These are phyloP conservation scores for Aspergillus asperescens DNA, from an alignment of 495 filamentous ascomycete genomes.

Conservation along the genomic window DNA sequence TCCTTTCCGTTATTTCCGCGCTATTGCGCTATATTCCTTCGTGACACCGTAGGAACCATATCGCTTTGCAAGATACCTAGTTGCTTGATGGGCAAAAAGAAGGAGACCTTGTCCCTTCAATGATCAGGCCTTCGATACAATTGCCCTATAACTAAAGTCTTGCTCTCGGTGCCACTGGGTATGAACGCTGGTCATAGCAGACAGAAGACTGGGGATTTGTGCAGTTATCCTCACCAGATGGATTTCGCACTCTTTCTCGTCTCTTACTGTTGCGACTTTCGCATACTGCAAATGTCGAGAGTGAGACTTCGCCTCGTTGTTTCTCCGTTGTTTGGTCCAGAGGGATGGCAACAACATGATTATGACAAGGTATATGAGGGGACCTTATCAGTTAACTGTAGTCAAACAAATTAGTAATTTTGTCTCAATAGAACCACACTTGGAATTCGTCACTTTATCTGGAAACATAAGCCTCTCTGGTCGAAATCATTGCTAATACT, in stretches of 20 bases:
- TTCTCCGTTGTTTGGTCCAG: slow-evolving; percentile 36
- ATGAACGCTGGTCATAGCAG: slow-evolving; percentile 5
- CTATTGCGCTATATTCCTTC: slow-evolving; percentile 10
- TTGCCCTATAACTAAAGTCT: slow-evolving; percentile 62
- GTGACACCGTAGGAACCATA: neutral
- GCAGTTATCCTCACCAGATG: slow-evolving; percentile 42
- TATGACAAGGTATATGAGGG: slow-evolving; percentile 52
- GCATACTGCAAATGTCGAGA: slow-evolving; percentile 9
- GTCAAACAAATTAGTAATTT: neutral
- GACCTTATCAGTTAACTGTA: neutral
- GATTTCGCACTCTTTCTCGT: slow-evolving; percentile 47
- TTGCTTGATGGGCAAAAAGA: slow-evolving; percentile 66
- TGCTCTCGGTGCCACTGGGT: slow-evolving; percentile 18
- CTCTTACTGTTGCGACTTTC: slow-evolving; percentile 14
- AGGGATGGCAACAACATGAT: slow-evolving; percentile 48
- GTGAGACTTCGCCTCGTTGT: slow-evolving; percentile 23
- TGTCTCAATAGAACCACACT: neutral
- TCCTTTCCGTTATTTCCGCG: slow-evolving; percentile 12
- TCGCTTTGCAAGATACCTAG: neutral
- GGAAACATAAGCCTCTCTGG: neutral
- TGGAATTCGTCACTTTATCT: neutral
- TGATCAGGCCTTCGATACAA: slow-evolving; percentile 81
- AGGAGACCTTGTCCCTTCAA: slow-evolving; percentile 62
- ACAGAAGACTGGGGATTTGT: slow-evolving; percentile 14
- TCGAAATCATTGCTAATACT: slow-evolving; percentile 14